Evolutionary conservation across 164 flowering plant species (phyloP), one percentile per base, ranked within the genome.

Genomic region (Nymphaea thermarum): DNA sequence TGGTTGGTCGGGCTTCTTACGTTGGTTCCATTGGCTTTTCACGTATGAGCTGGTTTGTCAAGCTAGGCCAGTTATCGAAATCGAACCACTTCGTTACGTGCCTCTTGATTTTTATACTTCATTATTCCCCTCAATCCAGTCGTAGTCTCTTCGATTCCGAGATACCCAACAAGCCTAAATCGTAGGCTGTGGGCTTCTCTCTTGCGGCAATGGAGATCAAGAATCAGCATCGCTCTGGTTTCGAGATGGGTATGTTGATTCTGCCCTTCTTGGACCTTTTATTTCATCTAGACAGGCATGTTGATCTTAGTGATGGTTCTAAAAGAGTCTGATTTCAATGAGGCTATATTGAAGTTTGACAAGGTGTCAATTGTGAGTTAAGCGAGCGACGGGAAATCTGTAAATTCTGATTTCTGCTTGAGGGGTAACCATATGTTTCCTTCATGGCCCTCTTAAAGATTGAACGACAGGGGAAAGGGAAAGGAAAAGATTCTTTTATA

Each of bases 81-180:
- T 76, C 81, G 43, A 79, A 89, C 91, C 91, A 85, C 81, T 80
- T 90, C 67, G 68, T 87, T 77, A 89, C 82, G 71, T 91, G 94
- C 83, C 85, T 86, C 60, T 65, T 87, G 66, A 76, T 91, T 66
- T 87, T 87, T 71, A 76, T 91, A 64, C 86, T 88, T 41, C 87
- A 82, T 69, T 87, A 87, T 72, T 83, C 87, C 1, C 84, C 78
- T 57, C 83, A 78, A 36, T 81, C 87, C 65, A 76, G 85, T 70
- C 84, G 87, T 65, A 85, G 85, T 84, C 80, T 82, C 67, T 71
- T 77, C 47, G 71, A 77, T 81, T 88, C 89, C 87, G 86, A 85
- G 85, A 81, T 82, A 44, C 91, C 82, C 4, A 83, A 72, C 78
- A 62, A 62, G 41, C 6, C n/a, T 43, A 12, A n/a, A 12, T 11